A percentile compares a stretch with the other conserved stretches of the same genome.
phyloP scores from a whole-genome alignment of 306 rosid species.

The Corylus americana region DNA sequence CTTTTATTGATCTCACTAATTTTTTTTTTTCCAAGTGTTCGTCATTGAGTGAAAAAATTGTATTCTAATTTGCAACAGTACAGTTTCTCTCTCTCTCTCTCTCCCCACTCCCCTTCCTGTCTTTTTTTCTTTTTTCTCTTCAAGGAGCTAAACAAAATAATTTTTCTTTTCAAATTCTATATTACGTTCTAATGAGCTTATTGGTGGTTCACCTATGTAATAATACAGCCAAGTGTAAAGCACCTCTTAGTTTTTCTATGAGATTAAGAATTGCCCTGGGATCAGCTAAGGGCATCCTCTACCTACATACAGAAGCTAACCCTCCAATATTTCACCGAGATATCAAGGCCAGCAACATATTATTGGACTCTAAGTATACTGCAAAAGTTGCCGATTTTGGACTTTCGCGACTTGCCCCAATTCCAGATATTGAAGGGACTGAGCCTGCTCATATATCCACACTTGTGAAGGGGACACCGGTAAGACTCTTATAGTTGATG shows the following conservation, averaged over 20 bases:
- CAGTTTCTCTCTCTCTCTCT: too few relatives aligned
- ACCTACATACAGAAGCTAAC: constrained; percentile 91
- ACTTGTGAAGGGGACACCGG: constrained; percentile 97
- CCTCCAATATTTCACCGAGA: constrained; percentile 98
- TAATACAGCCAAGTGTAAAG: constrained; percentile 49
- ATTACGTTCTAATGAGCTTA: neutral
- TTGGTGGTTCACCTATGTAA: constrained; percentile 17
- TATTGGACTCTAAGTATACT: constrained; percentile 62
- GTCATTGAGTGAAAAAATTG: neutral
- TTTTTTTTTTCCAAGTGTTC: neutral
- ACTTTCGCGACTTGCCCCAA: constrained; percentile 94
- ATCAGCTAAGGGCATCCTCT: constrained; percentile 85
- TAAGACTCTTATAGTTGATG: constrained; percentile 37
- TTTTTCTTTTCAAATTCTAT: neutral
- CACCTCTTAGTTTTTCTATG: constrained; percentile 60
- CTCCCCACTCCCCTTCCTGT: too few relatives aligned
- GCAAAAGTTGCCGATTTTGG: constrained; percentile 99
- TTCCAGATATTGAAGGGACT: constrained; percentile 74
- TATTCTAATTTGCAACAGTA: neutral
- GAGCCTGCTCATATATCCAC: constrained; percentile 83
- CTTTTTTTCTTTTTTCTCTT: neutral
- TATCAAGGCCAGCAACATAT: constrained; percentile 88
- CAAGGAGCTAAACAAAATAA: neutral
- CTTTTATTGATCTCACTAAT: constrained; percentile 5
- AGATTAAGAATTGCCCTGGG: constrained; percentile 82